Conservation (phyloP, 352 stramenopile genomes). For the Stephanocyclus meneghinianus region DNA sequence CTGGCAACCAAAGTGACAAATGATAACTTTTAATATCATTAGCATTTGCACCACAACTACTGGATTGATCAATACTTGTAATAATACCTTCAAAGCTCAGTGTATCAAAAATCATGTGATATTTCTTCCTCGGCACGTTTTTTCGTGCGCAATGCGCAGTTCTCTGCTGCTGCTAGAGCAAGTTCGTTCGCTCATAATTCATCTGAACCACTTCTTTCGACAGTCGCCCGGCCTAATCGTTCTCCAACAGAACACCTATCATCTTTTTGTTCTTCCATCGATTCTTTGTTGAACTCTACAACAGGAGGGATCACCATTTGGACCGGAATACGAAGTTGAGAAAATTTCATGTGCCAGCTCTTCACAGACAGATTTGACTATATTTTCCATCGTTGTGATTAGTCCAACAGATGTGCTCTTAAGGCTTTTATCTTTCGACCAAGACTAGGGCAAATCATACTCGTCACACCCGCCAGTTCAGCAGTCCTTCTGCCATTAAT, state of each 20-base stretch:
- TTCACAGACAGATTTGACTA: slow-evolving; percentile 48
- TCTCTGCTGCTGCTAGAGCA: slow-evolving; percentile 65
- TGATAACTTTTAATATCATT: not conserved
- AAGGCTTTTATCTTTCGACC: not conserved
- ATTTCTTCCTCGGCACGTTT: not conserved
- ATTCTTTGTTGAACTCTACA: slow-evolving; percentile 53
- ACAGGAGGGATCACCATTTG: slow-evolving; percentile 50
- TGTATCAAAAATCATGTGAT: not conserved
- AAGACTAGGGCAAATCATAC: slow-evolving; percentile 23
- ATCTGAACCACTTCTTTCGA: not conserved
- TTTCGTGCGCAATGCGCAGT: slow-evolving; percentile 28
- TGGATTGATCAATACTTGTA: no score
- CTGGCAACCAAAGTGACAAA: slow-evolving; percentile 10
- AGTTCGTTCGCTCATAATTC: slow-evolving; percentile 36
- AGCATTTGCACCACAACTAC: no score
- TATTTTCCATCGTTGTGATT: slow-evolving; percentile 41
- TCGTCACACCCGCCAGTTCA: slow-evolving; percentile 45
- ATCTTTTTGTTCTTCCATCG: slow-evolving; percentile 38
- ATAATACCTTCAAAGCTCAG: no score
- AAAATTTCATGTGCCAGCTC: slow-evolving; percentile 67
- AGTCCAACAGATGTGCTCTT: not conserved
- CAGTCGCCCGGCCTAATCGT: slow-evolving; percentile 40
- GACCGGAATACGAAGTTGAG: slow-evolving; percentile 61
- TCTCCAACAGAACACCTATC: slow-evolving; percentile 20
- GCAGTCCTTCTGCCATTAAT: slow-evolving; percentile 62